These are phyloP conservation scores for Neurospora cerealis DNA, from an alignment of 495 filamentous ascomycete genomes.

Conservation along the genomic window DNA sequence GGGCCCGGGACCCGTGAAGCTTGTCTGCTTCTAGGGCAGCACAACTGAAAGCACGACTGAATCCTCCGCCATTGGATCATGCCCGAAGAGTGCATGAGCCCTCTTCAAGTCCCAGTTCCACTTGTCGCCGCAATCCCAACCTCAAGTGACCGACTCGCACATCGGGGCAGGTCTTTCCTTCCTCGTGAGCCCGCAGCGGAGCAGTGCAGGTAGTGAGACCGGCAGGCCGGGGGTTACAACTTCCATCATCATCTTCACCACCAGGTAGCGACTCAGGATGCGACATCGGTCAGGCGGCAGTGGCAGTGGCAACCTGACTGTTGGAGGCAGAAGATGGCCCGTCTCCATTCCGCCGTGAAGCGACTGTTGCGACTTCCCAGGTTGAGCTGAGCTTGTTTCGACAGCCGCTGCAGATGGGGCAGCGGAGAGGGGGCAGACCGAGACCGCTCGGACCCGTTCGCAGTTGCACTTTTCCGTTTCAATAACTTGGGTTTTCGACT, in stretches of 20 bases:
- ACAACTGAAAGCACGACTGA: background rate
- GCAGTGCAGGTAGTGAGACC: background rate
- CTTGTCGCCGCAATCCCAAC: background rate
- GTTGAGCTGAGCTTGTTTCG: background rate
- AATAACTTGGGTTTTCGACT: background rate
- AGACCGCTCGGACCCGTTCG: background rate
- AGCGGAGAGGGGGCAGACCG: background rate
- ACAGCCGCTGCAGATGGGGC: background rate
- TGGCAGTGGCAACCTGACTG: background rate
- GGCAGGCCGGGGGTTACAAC: background rate
- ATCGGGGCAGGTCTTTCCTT: background rate
- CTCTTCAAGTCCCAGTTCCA: background rate
- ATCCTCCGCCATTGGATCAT: background rate
- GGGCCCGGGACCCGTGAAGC: background rate
- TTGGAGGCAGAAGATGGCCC: background rate
- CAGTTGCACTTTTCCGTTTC: background rate
- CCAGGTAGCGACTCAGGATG: background rate
- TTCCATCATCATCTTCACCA: background rate
- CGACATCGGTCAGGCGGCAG: background rate
- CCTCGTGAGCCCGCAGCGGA: background rate
- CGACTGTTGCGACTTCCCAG: background rate
- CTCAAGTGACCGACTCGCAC: background rate
- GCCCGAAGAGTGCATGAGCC: background rate
- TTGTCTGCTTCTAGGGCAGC: background rate
- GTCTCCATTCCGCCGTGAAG: background rate